Base-by-base conservation (phyloP, 78 protist species). In the Dictyostelium discoideum region DNA sequence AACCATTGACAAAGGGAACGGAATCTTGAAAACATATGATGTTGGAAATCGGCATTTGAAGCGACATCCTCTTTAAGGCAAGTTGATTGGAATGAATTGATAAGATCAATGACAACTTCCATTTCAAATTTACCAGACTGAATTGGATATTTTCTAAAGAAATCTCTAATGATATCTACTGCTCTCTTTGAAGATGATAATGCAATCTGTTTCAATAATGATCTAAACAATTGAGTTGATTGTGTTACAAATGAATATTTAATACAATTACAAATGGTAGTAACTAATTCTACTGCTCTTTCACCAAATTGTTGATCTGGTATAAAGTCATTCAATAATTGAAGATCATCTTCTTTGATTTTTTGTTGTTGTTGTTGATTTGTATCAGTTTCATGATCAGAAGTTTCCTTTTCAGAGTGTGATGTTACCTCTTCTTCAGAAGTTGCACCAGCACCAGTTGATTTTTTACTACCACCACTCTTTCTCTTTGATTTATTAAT, bases 11-110 rank as follows among this genome's bases (percentile, higher is more conserved):
- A 44, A 24, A 79, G 60, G 3, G 26, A 79, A 22, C 63, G 37
- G 63, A 79, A 46, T 44, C 84, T 39, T n/a, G 84, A 79, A 44
- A 79, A 79, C 84, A 79, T 79, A n/a, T 79, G 26, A 46, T 44
- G 60, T 46, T 79, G 84, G 18, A 79, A 44, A 44, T 79, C 63
- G 11, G 50, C 5, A 39, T 9, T 44, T 22, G 84, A 44, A 2
- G 63, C 14, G 9, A 79, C 22, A 10, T 3, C 18, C 24, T 79
- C 63, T 16, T 13, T 8, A 4, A 13, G 22, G 9, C 84, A 79
- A 8, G 48, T 79, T n/a, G 26, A 44, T 22, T 79, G 84, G 60
- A 79, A 46, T 44, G 37, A 32, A 42, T 29, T 7, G 10, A 79
- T 22, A 42, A 44, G 50, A 32, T 76, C 83, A 39, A n/a, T 20